Evolutionary conservation across 257 asterid species (phyloP).

Genomic region (Plantago ovata): DNA sequence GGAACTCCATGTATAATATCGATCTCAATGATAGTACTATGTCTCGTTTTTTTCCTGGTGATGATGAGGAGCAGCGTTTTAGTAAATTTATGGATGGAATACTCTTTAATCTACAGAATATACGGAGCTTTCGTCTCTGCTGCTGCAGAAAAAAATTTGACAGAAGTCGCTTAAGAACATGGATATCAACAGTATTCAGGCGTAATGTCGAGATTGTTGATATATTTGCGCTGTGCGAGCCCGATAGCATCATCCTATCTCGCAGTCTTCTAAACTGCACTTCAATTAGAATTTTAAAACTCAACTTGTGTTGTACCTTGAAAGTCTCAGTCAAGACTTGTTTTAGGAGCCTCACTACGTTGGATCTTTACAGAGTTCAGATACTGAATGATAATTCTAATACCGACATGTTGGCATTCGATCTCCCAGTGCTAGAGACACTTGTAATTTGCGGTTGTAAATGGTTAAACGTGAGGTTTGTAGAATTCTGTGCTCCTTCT

Average conservation of each 20-base stretch:
- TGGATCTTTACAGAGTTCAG: neutral
- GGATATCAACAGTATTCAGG: conserved; percentile 3
- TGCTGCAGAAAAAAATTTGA: neutral
- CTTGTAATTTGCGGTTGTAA: neutral
- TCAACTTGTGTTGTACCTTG: neutral
- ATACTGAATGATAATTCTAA: neutral
- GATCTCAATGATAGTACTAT: neutral
- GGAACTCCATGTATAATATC: neutral
- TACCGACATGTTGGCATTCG: neutral
- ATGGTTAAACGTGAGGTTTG: neutral
- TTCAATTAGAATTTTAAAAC: neutral
- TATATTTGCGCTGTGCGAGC: no score
- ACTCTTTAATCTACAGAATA: neutral
- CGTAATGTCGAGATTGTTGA: neutral
- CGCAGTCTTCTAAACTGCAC: neutral
- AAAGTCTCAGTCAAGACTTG: neutral
- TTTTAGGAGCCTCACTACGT: neutral
- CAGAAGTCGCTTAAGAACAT: neutral
- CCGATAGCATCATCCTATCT: neutral
- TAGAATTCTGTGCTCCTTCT: neutral
- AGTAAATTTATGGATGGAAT: neutral
- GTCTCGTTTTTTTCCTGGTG: no score
- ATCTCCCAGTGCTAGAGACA: neutral
- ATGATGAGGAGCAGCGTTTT: no score
- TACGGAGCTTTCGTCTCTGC: neutral